These are phyloP conservation scores for Pseudozyma thailandica DNA, from an alignment of 1,284 basidiomycete species.

Conservation along the genomic window DNA sequence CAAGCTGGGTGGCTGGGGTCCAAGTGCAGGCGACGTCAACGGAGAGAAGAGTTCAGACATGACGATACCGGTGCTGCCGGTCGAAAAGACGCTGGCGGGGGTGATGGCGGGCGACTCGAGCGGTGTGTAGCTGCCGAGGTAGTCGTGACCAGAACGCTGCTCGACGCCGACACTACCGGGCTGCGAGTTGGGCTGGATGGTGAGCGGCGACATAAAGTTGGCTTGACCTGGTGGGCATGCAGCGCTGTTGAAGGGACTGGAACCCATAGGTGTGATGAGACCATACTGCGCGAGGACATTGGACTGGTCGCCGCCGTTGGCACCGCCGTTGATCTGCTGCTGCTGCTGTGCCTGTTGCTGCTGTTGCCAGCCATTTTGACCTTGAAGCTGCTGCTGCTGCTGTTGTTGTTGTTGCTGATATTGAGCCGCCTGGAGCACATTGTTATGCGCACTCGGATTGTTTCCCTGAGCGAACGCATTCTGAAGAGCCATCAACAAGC, in stretches of 20 bases:
- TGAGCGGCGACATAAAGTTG: conserved; percentile 58
- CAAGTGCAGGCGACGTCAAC: conserved; percentile 73
- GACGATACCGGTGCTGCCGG: conserved; percentile 63
- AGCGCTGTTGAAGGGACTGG: conserved; percentile 51
- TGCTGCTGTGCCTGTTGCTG: conserved; percentile 30
- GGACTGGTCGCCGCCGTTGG: conserved; percentile 22
- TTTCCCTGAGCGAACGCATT: conserved; percentile 42
- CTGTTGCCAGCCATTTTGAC: conserved; percentile 27
- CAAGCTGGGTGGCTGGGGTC: conserved; percentile 68
- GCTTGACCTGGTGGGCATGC: conserved; percentile 31
- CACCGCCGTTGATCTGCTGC: conserved; percentile 6
- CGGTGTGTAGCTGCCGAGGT: conserved; percentile 48
- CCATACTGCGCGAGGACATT: conserved; percentile 57
- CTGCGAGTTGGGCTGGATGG: conserved; percentile 55
- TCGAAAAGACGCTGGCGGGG: conserved; percentile 67
- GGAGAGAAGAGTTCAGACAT: conserved; percentile 73
- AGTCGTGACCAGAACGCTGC: conserved; percentile 32
- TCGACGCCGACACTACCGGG: conserved; percentile 33
- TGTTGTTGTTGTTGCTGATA: conserved; percentile 18
- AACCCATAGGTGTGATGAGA: conserved; percentile 57
- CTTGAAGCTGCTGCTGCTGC: conserved; percentile 14
- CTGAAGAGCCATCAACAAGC: conserved; percentile 39
- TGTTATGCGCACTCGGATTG: conserved; percentile 42
- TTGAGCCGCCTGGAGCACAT: conserved; percentile 32
- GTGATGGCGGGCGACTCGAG: conserved; percentile 63